Evolutionary conservation across 352 stramenopile species (phyloP).

Genomic region (Globisporangium takayamanum): DNA sequence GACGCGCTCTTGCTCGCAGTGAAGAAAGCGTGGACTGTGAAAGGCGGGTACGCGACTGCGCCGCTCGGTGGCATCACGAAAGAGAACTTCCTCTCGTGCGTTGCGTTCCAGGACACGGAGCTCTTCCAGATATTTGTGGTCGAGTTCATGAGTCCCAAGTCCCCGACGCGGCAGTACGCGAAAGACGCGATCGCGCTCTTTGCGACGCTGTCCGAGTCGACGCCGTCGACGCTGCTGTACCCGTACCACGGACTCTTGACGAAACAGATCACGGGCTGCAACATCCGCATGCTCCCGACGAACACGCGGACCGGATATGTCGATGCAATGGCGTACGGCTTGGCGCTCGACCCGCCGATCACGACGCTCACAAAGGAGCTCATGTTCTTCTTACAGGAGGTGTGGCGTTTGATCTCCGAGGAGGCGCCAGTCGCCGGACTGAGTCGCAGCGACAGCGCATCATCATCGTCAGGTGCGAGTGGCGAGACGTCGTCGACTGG

Average conservation of each 20-base stretch:
- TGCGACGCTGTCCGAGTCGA: constrained; percentile 47
- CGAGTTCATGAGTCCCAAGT: constrained; percentile 74
- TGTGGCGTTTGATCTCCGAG: constrained; percentile 81
- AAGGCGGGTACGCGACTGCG: constrained; percentile 27
- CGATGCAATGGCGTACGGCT: constrained; percentile 76
- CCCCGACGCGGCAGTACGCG: constrained; percentile 56
- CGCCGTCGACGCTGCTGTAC: constrained; percentile 60
- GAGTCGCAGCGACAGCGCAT: constrained; percentile 14
- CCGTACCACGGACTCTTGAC: constrained; percentile 81
- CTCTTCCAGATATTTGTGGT: constrained; percentile 86
- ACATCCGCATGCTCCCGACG: constrained; percentile 60
- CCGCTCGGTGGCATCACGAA: constrained; percentile 34
- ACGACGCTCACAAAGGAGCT: constrained; percentile 83
- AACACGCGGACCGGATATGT: constrained; percentile 76
- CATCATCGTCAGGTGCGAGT: constrained; percentile 20
- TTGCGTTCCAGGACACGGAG: constrained; percentile 79
- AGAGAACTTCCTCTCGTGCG: constrained; percentile 61
- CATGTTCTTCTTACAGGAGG: constrained; percentile 79
- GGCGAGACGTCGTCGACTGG: constrained; percentile 11
- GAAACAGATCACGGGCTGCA: constrained; percentile 81
- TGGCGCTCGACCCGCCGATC: constrained; percentile 71
- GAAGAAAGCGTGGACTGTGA: constrained; percentile 48
- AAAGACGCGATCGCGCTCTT: constrained; percentile 66
- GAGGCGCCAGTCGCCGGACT: constrained; percentile 27
- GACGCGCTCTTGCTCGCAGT: constrained; percentile 52